These are phyloP conservation scores for Byssothecium circinans DNA, from an alignment of 2,329 filamentous ascomycete genomes.

Conservation along the genomic window DNA sequence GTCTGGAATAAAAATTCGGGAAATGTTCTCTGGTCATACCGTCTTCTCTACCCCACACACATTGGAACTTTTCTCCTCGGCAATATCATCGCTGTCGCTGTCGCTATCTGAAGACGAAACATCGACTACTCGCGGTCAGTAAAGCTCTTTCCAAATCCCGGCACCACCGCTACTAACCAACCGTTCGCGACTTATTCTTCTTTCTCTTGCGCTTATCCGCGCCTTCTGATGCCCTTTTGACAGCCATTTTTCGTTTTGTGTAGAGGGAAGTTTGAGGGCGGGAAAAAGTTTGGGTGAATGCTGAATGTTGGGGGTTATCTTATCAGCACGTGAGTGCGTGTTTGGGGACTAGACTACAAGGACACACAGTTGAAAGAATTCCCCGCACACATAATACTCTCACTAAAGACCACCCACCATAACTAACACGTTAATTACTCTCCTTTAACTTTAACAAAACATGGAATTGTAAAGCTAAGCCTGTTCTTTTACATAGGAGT, in stretches of 20 bases:
- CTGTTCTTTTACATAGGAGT: too few relatives aligned
- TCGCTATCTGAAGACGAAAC: conserved; percentile 34
- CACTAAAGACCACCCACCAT: too few relatives aligned
- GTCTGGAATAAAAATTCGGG: neutral
- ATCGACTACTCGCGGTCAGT: conserved; percentile 13
- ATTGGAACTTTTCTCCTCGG: conserved; percentile 16
- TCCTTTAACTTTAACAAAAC: too few relatives aligned
- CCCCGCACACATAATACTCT: too few relatives aligned
- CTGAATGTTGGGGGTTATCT: conserved; percentile 29
- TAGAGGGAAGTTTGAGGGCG: neutral
- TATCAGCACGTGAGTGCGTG: conserved; percentile 27
- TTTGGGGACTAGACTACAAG: conserved; percentile 10
- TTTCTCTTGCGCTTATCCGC: conserved; percentile 28
- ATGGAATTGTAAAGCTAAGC: too few relatives aligned
- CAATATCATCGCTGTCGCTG: conserved; percentile 33
- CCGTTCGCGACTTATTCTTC: conserved; percentile 36
- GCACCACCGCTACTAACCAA: conserved; percentile 16
- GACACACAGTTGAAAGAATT: too few relatives aligned
- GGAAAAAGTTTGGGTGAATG: conserved; percentile 25
- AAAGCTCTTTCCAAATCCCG: neutral
- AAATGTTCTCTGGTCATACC: conserved; percentile 1
- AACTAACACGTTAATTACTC: too few relatives aligned
- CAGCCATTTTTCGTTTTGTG: conserved; percentile 23
- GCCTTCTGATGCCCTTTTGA: conserved; percentile 16
- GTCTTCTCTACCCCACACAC: conserved; percentile 3